Conservation (phyloP, 2,329 filamentous ascomycete species). For the Seiridium cupressi region DNA sequence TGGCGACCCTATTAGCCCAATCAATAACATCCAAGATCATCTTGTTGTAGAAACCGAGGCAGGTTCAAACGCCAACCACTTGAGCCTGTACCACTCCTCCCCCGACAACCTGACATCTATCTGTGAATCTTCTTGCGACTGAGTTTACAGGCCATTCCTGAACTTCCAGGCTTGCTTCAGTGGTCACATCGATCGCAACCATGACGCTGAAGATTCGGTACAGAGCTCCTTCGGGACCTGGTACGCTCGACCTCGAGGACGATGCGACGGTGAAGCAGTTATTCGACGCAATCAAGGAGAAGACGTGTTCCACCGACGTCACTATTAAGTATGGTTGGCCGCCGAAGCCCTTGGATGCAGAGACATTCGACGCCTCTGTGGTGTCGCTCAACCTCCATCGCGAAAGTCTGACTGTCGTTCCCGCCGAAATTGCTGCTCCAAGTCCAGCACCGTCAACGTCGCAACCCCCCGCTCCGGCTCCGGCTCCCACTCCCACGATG, state of each 20-base stretch:
- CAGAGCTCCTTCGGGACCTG: conserved; percentile 70
- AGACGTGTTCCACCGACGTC: conserved; percentile 65
- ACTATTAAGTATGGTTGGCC: conserved; percentile 85
- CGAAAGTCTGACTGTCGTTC: conserved; percentile 50
- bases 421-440: conserved; percentile 28
- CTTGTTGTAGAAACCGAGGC: background rate
- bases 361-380: conserved; percentile 47
- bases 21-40: background rate
- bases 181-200: background rate
- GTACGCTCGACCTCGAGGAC: conserved; percentile 67
- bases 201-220: conserved; percentile 59
- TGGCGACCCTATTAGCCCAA: background rate
- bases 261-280: conserved; percentile 64
- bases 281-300: conserved; percentile 56
- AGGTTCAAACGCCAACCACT: too few species aligned
- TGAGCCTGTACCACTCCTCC: too few species aligned
- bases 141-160: background rate
- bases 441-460: conserved; percentile 2
- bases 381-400: conserved; percentile 45
- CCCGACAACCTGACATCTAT: too few species aligned
- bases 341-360: conserved; percentile 65
- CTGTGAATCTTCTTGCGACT: too few species aligned
- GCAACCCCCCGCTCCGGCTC: conserved; percentile 6
- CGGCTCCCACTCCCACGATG: background rate
- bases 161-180: background rate